A percentile compares a stretch with the other conserved stretches of the same genome.
These are phyloP conservation scores for Spergularia marina DNA, from an alignment of 148 eudicot species.

Conservation along the genomic window DNA sequence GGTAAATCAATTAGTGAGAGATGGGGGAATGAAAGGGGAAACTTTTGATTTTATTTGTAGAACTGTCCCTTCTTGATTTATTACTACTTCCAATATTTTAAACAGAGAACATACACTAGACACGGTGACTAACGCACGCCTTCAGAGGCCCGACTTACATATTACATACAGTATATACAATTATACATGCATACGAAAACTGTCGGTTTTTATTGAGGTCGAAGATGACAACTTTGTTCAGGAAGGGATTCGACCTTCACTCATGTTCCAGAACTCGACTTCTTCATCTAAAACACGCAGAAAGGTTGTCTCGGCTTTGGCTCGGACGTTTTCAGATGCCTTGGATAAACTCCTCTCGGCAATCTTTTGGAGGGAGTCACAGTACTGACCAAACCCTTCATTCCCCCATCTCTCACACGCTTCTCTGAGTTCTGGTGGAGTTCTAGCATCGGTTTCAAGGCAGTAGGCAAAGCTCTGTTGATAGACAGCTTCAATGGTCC, in stretches of 20 bases:
- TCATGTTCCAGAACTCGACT: constrained; percentile 81
- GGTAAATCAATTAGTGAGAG: no score
- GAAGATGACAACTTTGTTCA: no score
- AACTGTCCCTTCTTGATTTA: no score
- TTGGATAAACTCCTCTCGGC: constrained; percentile 44
- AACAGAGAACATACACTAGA: no score
- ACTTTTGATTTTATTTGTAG: no score
- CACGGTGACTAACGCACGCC: not conserved
- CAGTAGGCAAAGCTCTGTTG: constrained; percentile 77
- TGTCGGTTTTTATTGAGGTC: not conserved
- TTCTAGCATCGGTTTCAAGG: constrained; percentile 49
- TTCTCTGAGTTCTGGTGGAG: constrained; percentile 58
- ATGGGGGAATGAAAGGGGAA: no score
- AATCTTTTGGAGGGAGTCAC: constrained; percentile 46
- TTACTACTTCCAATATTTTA: no score
- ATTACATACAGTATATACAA: no score
- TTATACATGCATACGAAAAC: not conserved
- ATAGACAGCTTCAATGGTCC: constrained; percentile 68
- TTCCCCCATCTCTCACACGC: constrained; percentile 76
- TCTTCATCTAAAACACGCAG: constrained; percentile 55
- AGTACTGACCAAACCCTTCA: constrained; percentile 59
- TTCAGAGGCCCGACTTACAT: not conserved
- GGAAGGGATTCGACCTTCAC: constrained; percentile 27
- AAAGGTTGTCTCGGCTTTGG: constrained; percentile 57
- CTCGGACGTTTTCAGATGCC: constrained; percentile 42